Evolutionary conservation across 2,329 filamentous ascomycete species (phyloP), one percentile per base, ranked within the genome.

Genomic region (Penicillium sp.): DNA sequence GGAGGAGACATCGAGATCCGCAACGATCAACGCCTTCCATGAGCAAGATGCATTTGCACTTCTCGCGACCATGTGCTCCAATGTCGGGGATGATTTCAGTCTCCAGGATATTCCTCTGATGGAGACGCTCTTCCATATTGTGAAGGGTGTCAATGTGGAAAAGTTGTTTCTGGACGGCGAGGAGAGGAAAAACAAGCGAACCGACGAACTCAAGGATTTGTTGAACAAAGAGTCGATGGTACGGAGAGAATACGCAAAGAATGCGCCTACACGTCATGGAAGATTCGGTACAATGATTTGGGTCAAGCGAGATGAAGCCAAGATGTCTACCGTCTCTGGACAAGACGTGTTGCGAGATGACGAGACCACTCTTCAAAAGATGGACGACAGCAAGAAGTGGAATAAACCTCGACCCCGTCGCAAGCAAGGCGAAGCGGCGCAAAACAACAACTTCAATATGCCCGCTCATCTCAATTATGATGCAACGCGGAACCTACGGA

Each of bases 241-340:
- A 83, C 77, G 89, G 46, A 83, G 86, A 60, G 80, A 86, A 41
- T 86, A 90, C 61, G 86, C 86, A 46, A 86, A 84, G 59, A 84
- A 84, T 64, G 88, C 87, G 2, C 88, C 91, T 0, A 91, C 89
- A 3, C 79, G 93, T 40, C 93, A 99, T 69, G 95, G 91, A 60
- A 82, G 93, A 29, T 99, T 97, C 63, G 93, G 93, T 2, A 95
- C 91, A 10, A 97, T 97, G 88, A 84, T 96, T 29, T 97, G 92
- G 91, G 83, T 99, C 31, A 89, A 95, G 72, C 79, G 91, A 48
- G 87, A 90, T 41, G 87, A 91, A 59, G 84, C 87, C 42, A 91
- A 91, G 63, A 81, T 93, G 61, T 87, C 88, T 0, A 90, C 91
- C 0, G 80, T 99, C 1, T 91, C 90, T 0, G 93, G 93, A 1